Percentiles rank a stretch among this genome's conserved stretches.
These are phyloP conservation scores for Apostasia ramifera DNA, from an alignment of 106 monocot genomes.

Conservation along the genomic window DNA sequence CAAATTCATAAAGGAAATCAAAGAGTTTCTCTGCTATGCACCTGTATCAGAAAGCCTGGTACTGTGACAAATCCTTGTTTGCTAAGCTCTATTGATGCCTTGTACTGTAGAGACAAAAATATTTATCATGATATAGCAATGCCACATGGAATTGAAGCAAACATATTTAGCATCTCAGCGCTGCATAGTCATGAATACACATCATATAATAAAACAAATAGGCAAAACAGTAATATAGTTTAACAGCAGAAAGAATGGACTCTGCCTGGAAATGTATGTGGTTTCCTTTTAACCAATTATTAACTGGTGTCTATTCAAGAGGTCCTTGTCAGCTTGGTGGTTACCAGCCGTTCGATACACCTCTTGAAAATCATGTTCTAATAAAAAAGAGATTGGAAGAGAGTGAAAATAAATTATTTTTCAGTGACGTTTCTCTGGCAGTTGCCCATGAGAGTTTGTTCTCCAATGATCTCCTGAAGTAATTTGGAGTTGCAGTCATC, in stretches of 20 bases:
- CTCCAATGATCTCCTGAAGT: too few species aligned
- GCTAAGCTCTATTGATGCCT: conserved; percentile 70
- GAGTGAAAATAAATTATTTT: too few species aligned
- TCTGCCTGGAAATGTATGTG: too few species aligned
- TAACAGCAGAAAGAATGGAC: too few species aligned
- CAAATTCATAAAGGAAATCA: too few species aligned
- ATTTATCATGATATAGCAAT: not conserved
- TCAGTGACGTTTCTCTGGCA: too few species aligned
- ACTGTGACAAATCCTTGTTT: conserved; percentile 72
- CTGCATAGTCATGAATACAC: not conserved
- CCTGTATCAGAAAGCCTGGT: conserved; percentile 71
- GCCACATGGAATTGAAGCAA: not conserved
- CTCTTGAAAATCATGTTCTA: too few species aligned
- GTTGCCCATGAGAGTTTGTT: too few species aligned
- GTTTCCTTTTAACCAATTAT: not conserved
- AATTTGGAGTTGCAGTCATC: too few species aligned
- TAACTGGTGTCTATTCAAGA: not conserved
- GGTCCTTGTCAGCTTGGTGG: too few species aligned
- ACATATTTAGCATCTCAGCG: not conserved
- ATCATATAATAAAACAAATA: not conserved
- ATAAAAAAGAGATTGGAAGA: too few species aligned
- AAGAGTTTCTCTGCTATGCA: conserved; percentile 7
- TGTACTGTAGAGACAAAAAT: conserved; percentile 42
- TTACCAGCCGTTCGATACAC: too few species aligned
- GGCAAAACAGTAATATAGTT: not conserved